Conservation (phyloP, 2,329 filamentous ascomycete genomes). For the Aureobasidium subglaciale region DNA sequence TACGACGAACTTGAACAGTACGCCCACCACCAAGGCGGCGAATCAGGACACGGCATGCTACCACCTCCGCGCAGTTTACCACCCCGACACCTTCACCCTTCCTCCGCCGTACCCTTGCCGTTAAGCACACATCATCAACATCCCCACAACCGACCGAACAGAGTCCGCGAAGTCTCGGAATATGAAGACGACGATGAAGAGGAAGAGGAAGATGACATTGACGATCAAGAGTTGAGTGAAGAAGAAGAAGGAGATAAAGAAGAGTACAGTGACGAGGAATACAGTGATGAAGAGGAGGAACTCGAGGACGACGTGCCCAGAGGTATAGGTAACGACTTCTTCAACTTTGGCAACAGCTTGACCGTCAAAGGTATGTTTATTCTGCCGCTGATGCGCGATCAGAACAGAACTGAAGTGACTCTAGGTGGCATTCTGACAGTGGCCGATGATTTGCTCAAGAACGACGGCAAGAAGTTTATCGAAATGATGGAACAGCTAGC, state of each 20-base stretch:
- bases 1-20: conserved; percentile 98
- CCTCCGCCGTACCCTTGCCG: conserved; percentile 49
- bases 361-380: conserved; percentile 69
- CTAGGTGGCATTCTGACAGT: conserved; percentile 96
- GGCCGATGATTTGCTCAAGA: conserved; percentile 95
- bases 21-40: conserved; percentile 65
- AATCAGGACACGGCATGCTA: conserved; percentile 62
- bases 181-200: conserved; percentile 50
- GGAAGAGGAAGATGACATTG: conserved; percentile 48
- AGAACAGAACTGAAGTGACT: conserved; percentile 23
- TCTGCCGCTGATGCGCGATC: conserved; percentile 13
- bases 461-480: conserved; percentile 98
- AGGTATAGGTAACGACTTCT: conserved; percentile 65
- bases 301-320: conserved; percentile 48
- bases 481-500: conserved; percentile 99
- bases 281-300: conserved; percentile 58
- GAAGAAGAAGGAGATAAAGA: conserved; percentile 59
- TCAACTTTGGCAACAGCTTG: conserved; percentile 94
- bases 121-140: conserved; percentile 52
- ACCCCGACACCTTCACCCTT: conserved; percentile 25
- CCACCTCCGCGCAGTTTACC: conserved; percentile 49
- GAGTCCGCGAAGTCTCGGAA: conserved; percentile 62
- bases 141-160: conserved; percentile 61
- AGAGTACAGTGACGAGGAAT: conserved; percentile 54
- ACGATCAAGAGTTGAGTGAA: conserved; percentile 37